Evolutionary conservation across 116 monocot species (phyloP).

Genomic region (Cymodocea nodosa): DNA sequence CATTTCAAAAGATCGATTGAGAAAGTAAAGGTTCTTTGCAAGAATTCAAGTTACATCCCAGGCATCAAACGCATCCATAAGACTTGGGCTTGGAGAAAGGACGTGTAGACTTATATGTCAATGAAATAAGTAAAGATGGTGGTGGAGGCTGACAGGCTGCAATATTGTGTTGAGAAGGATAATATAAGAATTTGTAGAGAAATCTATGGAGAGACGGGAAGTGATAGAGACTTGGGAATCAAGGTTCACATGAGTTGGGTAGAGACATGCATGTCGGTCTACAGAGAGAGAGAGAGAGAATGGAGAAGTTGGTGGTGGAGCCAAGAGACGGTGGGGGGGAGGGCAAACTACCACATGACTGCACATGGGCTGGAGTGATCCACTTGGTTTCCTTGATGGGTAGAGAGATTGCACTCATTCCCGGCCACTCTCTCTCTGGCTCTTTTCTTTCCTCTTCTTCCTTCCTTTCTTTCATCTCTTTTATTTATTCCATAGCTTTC

Average conservation of each 20-base stretch:
- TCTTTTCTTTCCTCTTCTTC: not conserved
- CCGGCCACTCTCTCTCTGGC: not conserved
- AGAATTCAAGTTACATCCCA: too few species aligned
- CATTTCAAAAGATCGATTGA: too few species aligned
- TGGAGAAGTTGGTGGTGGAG: constrained; percentile 9
- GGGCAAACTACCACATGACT: constrained; percentile 8
- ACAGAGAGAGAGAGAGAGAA: not conserved
- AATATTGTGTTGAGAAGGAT: too few species aligned
- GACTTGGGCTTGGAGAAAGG: too few species aligned
- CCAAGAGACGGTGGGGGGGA: not conserved
- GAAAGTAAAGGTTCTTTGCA: too few species aligned
- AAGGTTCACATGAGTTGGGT: not conserved
- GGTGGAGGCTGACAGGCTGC: not conserved
- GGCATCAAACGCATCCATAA: too few species aligned
- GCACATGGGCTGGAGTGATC: constrained; percentile 8
- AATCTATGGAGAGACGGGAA: too few species aligned
- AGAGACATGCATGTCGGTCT: not conserved
- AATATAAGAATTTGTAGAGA: too few species aligned
- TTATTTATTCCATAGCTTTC: not conserved
- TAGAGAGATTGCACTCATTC: not conserved
- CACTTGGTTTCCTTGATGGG: constrained; percentile 1
- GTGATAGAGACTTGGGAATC: not conserved
- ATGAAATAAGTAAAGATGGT: not conserved
- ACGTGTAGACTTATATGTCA: not conserved
- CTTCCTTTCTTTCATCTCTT: not conserved